Percentiles rank a stretch among this genome's conserved stretches.
These are phyloP conservation scores for Picochlorum sp. DNA, from an alignment of 139 green algal genomes.

Conservation along the genomic window DNA sequence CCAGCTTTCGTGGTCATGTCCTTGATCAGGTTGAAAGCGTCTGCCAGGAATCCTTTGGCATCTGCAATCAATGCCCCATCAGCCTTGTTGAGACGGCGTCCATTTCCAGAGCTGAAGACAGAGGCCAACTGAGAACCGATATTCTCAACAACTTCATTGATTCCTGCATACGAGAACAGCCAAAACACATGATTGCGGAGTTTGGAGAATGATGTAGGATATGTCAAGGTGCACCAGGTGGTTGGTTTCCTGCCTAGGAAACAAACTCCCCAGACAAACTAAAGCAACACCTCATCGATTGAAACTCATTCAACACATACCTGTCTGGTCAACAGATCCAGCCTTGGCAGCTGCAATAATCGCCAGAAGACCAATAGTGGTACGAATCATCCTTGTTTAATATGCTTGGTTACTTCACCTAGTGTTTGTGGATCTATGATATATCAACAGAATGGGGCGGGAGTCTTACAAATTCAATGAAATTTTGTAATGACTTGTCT, in stretches of 20 bases:
- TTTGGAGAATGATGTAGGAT: too few species aligned
- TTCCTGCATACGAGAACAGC: neutral
- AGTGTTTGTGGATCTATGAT: neutral
- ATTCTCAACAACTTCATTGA: neutral
- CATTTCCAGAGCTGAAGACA: neutral
- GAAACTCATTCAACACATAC: too few species aligned
- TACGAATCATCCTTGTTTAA: neutral
- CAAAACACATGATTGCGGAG: too few species aligned
- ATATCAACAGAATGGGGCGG: too few species aligned
- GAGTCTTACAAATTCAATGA: too few species aligned
- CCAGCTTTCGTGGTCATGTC: neutral
- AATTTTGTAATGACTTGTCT: too few species aligned
- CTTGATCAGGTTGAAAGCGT: neutral
- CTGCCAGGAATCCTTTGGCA: constrained; percentile 1
- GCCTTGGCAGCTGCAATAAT: neutral
- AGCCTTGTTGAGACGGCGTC: neutral
- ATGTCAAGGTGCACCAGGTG: too few species aligned
- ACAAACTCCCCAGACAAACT: too few species aligned
- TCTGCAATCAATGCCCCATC: neutral
- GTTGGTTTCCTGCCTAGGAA: too few species aligned
- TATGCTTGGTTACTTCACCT: neutral
- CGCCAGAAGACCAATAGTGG: neutral
- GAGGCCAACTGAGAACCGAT: neutral
- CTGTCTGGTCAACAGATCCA: neutral
- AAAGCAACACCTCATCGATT: too few species aligned